Percentiles rank a stretch among this genome's conserved stretches.
Conservation (phyloP, 805 yeast genomes). For the Kluyveromyces lactis region DNA sequence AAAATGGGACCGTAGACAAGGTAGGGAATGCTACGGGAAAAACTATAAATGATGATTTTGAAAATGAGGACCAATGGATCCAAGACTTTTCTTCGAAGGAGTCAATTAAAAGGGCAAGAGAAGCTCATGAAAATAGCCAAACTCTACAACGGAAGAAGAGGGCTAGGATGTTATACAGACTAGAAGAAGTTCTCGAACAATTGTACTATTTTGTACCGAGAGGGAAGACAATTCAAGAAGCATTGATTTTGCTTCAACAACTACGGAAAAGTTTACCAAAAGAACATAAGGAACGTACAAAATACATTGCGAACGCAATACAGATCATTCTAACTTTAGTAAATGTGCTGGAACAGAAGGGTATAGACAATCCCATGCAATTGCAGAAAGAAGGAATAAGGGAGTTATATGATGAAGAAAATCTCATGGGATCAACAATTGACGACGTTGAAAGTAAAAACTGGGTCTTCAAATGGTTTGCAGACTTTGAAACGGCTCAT, state of each 20-base stretch:
- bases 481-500: conserved; percentile 27
- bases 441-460: conserved; percentile 19
- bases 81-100: conserved; percentile 13
- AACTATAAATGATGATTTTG: conserved; percentile 22
- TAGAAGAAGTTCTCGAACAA: conserved; percentile 29
- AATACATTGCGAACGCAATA: background rate
- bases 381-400: conserved; percentile 35
- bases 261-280: conserved; percentile 16
- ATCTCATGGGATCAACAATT: conserved; percentile 14
- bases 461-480: conserved; percentile 40
- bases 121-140: conserved; percentile 8
- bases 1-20: conserved; percentile 41
- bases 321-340: conserved; percentile 14
- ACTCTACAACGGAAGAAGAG: conserved; percentile 18
- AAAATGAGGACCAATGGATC: conserved; percentile 18
- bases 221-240: conserved; percentile 41
- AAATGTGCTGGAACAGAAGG: conserved; percentile 34
- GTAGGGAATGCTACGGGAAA: conserved; percentile 41
- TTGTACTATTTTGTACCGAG: conserved; percentile 32
- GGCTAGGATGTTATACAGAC: conserved; percentile 12
- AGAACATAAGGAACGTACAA: background rate
- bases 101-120: conserved; percentile 9
- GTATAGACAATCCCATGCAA: conserved; percentile 35
- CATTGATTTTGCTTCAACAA: conserved; percentile 33
- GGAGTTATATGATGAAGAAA: conserved; percentile 19